Base-by-base conservation (phyloP, 345 rosid genomes). In the Citrus trifoliata region DNA sequence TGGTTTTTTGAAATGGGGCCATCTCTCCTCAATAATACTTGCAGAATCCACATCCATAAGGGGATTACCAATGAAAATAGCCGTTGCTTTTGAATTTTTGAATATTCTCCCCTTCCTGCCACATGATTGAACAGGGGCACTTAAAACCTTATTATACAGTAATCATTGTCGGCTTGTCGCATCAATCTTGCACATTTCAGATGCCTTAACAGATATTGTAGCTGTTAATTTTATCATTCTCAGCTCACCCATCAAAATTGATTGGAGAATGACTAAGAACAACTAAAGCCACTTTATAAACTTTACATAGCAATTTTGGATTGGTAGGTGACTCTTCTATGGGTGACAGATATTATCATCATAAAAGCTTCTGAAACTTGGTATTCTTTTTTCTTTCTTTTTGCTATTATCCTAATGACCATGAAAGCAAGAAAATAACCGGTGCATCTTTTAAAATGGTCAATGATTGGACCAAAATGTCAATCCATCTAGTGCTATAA, bases 51-150 rank as follows among this genome's bases (percentile, higher is more conserved):
- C 81, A 66, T 79, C 79, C 68, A 37, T 9, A 10, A 40, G 66
- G 42, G 40, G 59, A n/a, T 61, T 42, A 67, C 71, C 48, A 32
- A 7, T 27, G 51, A 79, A 76, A 71, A 76, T 74, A 77, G 74
- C 81, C 74, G 71, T 80, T 72, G 82, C 85, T 76, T 78, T 80
- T 80, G 71, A 74, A 80, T 71, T 78, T 35, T 78, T 78, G 81
- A 33, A 83, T 80, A 80, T 83, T 80, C 82, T 33, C 76, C 56
- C 22, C 40, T 71, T 46, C 28, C 33, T 51, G 67, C 74, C 37
- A 56, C 51, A 56, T 59, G 40, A 59, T 56, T 58, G 32, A 33
- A 9, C 16, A n/a, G 18, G 12, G 28, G 59, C 73, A 67, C 62
- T 76, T 27, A 70, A 38, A 62, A 76, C 72, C 60, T 70, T 30